Evolutionary conservation across 2,329 filamentous ascomycete genomes (phyloP), one percentile per base, ranked within the genome.

Genomic region (Xylariaceae sp.): DNA sequence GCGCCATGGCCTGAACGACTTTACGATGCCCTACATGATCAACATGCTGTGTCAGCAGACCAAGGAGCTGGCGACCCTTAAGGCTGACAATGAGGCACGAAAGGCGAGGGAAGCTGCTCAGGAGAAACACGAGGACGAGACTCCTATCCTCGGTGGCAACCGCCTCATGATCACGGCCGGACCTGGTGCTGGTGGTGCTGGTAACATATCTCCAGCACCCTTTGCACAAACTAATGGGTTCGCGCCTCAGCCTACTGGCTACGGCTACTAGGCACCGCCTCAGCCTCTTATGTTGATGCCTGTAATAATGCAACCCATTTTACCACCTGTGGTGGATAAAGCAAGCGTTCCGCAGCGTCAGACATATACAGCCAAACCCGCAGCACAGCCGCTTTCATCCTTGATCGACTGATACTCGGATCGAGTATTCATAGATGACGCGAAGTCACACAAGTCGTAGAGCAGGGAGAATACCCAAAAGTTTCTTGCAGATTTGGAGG

Each of bases 21-120:
- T 96, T 79, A 96, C 93, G 44, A 99, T 99, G 96, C 95, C 95
- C 16, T 99, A 96, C 82, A 96, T 99, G 92, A 98, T 99, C 85
- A 99, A 98, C 80, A 90, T 96, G 80, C 82, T 99, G 63, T 87
- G 88, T 67, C 92, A 96, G 76, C 93, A 98, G 78, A 92, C 91
- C 34, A 87, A 89, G 65, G 89, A 96, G 54, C 89, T 99, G 66
- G 86, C 92, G 57, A 75, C 82, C 58, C 84, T 99, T 60, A 96
- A 96, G 83, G 91, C 91, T 61, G 96, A 99, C 77, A 99, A 98
- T 72, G 96, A 99, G 76, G 91, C 93, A 72, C 89, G 93, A 70
- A 97, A 96, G 77, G 82, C 82, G 31, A 87, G 87, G 63, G 90
- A 95, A 69, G 79, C 80, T 67, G 83, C 84, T 54, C 79, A 84